A percentile compares a stretch with the other conserved stretches of the same genome.
These are phyloP conservation scores for Cutaneotrichosporon sp. DNA, from an alignment of 1,284 basidiomycete genomes.

Conservation along the genomic window DNA sequence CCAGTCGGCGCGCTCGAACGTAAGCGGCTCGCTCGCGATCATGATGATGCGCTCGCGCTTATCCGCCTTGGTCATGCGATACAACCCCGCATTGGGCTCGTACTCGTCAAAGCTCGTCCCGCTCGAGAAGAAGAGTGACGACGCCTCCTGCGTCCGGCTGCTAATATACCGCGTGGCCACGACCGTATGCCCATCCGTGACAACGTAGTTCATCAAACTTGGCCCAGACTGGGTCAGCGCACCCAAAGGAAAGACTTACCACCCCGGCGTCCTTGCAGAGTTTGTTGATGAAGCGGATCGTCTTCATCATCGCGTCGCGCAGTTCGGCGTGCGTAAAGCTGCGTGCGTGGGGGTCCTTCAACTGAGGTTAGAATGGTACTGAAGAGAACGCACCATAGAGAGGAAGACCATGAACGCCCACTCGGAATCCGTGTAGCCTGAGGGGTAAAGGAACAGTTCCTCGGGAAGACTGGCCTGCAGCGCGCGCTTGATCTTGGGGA, in stretches of 20 bases:
- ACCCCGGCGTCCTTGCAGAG: slow-evolving; percentile 72
- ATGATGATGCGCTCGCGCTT: slow-evolving; percentile 85
- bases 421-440: slow-evolving; percentile 94
- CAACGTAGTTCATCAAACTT: slow-evolving; percentile 91
- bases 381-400: slow-evolving; percentile 63
- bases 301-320: slow-evolving; percentile 77
- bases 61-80: slow-evolving; percentile 93
- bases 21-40: slow-evolving; percentile 88
- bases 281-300: slow-evolving; percentile 73
- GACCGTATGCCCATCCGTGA: slow-evolving; percentile 89
- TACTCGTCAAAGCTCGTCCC: slow-evolving; percentile 93
- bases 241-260: slow-evolving; percentile 50
- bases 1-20: slow-evolving; percentile 68
- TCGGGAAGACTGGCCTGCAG: slow-evolving; percentile 74
- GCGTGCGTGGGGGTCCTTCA: slow-evolving; percentile 71
- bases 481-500: slow-evolving; percentile 72
- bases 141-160: slow-evolving; percentile 84
- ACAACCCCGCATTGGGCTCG: slow-evolving; percentile 71
- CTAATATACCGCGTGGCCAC: slow-evolving; percentile 94
- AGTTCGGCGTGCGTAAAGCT: slow-evolving; percentile 51
- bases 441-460: slow-evolving; percentile 76
- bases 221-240: slow-evolving; percentile 59
- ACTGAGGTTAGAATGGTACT: slow-evolving; percentile 54
- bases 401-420: slow-evolving; percentile 92
- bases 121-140: slow-evolving; percentile 92